phyloP scores from a whole-genome alignment of 345 rosid genomes.

The Clausena lansium region DNA sequence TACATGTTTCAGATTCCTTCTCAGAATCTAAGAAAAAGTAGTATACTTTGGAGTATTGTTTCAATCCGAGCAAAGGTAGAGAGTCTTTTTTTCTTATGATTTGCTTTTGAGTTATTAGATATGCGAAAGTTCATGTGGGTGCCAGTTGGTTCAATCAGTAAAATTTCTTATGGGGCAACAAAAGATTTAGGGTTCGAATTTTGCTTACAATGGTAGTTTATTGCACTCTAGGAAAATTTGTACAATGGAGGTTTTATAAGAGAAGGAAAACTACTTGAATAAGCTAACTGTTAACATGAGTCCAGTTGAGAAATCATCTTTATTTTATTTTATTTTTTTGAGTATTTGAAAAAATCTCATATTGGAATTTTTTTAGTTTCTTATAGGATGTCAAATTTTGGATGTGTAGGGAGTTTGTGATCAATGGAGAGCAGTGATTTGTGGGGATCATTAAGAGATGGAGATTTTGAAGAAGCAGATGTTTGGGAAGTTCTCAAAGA shows the following conservation, averaged over 20 bases:
- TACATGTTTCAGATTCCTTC: slow-evolving; percentile 31
- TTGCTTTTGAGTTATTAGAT: no score
- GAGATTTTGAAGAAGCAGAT: slow-evolving; percentile 51
- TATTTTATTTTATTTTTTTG: slow-evolving; percentile 1
- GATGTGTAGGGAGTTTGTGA: slow-evolving; percentile 11
- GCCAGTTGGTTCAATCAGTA: background rate
- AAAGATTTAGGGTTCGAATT: background rate
- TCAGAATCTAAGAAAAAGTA: slow-evolving; percentile 14
- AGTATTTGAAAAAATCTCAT: slow-evolving; percentile 7
- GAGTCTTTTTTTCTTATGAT: slow-evolving; percentile 7
- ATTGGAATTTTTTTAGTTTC: background rate
- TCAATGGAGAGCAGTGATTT: slow-evolving; percentile 42
- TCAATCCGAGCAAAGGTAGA: slow-evolving; percentile 8
- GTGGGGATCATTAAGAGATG: slow-evolving; percentile 41
- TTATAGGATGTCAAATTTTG: background rate
- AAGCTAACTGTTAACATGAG: background rate
- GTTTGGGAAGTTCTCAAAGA: slow-evolving; percentile 44
- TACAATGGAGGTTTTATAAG: no score
- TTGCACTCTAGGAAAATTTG: no score
- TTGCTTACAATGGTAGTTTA: background rate
- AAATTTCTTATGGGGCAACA: no score
- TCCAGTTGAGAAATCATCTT: slow-evolving; percentile 1
- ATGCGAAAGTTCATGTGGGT: background rate
- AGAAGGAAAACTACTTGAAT: no score
- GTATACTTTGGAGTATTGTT: background rate